phyloP scores from a whole-genome alignment of 1,284 basidiomycete genomes.

The Hortiboletus rubellus region DNA sequence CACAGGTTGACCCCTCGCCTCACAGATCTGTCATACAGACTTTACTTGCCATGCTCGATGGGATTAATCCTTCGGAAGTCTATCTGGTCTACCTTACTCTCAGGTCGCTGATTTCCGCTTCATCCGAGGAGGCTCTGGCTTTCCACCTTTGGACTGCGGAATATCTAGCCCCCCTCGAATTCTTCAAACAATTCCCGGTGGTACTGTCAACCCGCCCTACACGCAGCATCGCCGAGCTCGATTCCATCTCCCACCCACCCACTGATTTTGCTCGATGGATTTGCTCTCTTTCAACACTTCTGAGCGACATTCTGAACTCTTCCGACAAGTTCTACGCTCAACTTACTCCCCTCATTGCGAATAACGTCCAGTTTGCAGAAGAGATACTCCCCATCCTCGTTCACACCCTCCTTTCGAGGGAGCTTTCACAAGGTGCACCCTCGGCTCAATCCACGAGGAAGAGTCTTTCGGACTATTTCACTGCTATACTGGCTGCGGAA shows the following conservation, averaged over 20 bases:
- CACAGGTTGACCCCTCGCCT: constrained; percentile 30
- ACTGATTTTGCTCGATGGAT: constrained; percentile 68
- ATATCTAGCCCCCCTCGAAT: constrained; percentile 50
- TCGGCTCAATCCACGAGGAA: constrained; percentile 15
- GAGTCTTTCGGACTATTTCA: constrained; percentile 65
- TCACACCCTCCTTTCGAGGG: constrained; percentile 61
- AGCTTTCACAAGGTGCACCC: constrained; percentile 21
- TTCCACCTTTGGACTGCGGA: constrained; percentile 43
- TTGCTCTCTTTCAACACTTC: constrained; percentile 53
- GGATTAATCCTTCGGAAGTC: constrained; percentile 48
- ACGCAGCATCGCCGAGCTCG: constrained; percentile 41
- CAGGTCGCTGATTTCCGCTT: constrained; percentile 52
- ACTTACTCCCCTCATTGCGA: constrained; percentile 57
- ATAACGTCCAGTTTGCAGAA: constrained; percentile 60
- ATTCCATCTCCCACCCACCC: constrained; percentile 42
- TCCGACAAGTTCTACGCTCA: constrained; percentile 70
- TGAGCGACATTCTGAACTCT: constrained; percentile 59
- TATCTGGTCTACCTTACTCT: constrained; percentile 64
- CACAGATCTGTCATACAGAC: constrained; percentile 54
- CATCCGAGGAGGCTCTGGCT: constrained; percentile 37
- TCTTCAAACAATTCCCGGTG: constrained; percentile 49
- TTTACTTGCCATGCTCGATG: constrained; percentile 60
- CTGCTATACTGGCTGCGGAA: constrained; percentile 50
- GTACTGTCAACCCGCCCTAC: constrained; percentile 30
- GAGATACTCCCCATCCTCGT: constrained; percentile 75